Base-by-base conservation (phyloP, 371 early-diverging fungal species). In the Dichotomocladium elegans region DNA sequence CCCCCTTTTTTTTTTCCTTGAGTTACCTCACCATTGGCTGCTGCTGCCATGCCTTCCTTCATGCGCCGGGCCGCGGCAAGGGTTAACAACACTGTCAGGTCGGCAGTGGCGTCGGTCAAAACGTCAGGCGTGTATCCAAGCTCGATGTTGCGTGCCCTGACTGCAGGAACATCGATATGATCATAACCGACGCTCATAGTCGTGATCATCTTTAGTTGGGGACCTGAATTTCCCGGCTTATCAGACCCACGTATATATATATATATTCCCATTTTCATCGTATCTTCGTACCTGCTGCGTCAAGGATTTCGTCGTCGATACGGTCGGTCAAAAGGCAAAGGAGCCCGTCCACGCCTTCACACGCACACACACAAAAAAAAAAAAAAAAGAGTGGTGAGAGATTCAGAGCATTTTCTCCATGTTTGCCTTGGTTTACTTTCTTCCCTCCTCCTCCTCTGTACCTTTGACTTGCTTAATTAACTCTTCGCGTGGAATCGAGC, bases 51-150 rank as follows among this genome's bases (percentile, higher is more conserved):
- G 5, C 70, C 66, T 64, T 83, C 82, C 40, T 83, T 82, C 55
- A 91, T 75, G 17, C 84, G 64, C 21, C 95, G 76, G 3, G 84
- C 72, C 0, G 89, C 87, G 21, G 86, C 81, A 42, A 94, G 66
- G n/a, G 86, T 79, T 46, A 94, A 65, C 14, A 86, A 67, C 4
- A 89, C 77, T 0, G 91, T 86, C 7, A 91, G 67, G 50, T 94
- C 94, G 4, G 95, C 95, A 2, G 88, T 87, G 0, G 93, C 92
- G 57, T 92, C 93, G 0, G 93, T 94, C 41, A 93, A 73, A 1
- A 93, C 92, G 48, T 87, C 90, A 1, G 95, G 92, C 0, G 95
- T 94, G 58, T 88, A 77, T 4, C 94, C 94, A n/a, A 94, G 60
- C 15, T 59, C 51, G 29, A 90, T 64, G 4, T 74, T 74, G 25